Conservation (phyloP, 495 filamentous ascomycete species). For the Aspergillus homomorphus region DNA sequence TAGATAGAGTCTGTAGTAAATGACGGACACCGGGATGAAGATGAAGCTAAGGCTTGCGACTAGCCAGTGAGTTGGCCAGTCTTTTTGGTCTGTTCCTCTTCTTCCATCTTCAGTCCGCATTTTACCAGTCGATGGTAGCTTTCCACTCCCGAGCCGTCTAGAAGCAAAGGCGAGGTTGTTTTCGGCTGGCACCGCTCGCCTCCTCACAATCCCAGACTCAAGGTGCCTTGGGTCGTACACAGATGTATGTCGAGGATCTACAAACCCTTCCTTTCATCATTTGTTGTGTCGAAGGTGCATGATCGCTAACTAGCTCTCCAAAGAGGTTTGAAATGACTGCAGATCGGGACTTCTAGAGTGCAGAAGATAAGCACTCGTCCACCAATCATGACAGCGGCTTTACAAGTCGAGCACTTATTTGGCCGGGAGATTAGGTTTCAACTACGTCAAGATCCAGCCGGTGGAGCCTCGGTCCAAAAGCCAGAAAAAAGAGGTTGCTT, state of each 20-base stretch:
- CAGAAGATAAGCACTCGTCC: slow-evolving; percentile 33
- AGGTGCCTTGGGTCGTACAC: neutral
- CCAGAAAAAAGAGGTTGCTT: slow-evolving; percentile 9
- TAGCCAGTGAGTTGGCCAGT: neutral
- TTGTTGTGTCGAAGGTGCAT: neutral
- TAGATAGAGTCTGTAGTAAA: neutral
- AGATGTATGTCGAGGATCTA: neutral
- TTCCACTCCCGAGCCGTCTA: neutral
- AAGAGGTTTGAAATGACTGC: slow-evolving; percentile 9
- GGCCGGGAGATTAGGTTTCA: slow-evolving; percentile 39
- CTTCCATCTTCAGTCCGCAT: neutral
- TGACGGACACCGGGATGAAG: neutral
- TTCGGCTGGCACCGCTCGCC: neutral
- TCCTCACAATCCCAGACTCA: neutral
- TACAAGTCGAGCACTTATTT: slow-evolving; percentile 25
- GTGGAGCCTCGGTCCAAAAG: slow-evolving; percentile 21
- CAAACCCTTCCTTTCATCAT: neutral
- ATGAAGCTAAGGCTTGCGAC: neutral
- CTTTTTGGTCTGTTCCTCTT: neutral
- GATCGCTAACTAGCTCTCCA: neutral
- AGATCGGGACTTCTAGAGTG: slow-evolving; percentile 4
- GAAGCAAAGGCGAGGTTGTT: neutral
- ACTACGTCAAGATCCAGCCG: slow-evolving; percentile 42
- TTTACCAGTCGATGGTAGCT: neutral
- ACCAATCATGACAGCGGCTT: slow-evolving; percentile 36